Conservation (phyloP, 495 filamentous ascomycete genomes). For the Cercophora newfieldiana region DNA sequence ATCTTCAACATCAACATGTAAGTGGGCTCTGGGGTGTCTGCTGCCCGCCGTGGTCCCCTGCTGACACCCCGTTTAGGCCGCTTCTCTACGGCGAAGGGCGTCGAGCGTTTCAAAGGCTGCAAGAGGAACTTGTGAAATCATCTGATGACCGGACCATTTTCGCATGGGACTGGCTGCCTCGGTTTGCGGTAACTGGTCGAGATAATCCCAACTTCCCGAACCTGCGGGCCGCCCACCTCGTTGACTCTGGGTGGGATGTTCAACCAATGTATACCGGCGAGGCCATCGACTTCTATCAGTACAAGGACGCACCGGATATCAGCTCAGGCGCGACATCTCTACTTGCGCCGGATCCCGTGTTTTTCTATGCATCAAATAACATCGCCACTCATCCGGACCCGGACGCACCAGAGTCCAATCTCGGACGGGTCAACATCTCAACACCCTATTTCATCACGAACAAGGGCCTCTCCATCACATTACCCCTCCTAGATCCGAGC, state of each 20-base stretch:
- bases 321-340: constrained; percentile 1
- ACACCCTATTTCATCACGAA: not conserved
- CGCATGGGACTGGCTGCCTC: constrained; percentile 8
- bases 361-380: not conserved
- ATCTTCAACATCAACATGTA: constrained; percentile 6
- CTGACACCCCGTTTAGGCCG: constrained; percentile 3
- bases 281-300: not conserved
- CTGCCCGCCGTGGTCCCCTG: not conserved
- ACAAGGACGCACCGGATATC: not conserved
- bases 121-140: constrained; percentile 2
- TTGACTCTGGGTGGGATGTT: not conserved
- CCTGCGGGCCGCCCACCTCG: not conserved
- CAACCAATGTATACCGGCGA: not conserved
- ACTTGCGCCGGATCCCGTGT: constrained; percentile 5
- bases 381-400: not conserved
- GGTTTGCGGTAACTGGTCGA: not conserved
- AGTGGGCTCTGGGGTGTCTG: not conserved
- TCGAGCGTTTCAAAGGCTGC: constrained; percentile 2
- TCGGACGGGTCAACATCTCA: not conserved
- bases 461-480: constrained; percentile 5
- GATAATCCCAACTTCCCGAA: not conserved
- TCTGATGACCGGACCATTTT: not conserved
- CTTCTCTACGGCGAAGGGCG: constrained; percentile 6
- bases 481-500: not conserved
- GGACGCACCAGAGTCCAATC: not conserved